phyloP scores from a whole-genome alignment of 140 eudicot genomes.

The Ambrosia hybrid region DNA sequence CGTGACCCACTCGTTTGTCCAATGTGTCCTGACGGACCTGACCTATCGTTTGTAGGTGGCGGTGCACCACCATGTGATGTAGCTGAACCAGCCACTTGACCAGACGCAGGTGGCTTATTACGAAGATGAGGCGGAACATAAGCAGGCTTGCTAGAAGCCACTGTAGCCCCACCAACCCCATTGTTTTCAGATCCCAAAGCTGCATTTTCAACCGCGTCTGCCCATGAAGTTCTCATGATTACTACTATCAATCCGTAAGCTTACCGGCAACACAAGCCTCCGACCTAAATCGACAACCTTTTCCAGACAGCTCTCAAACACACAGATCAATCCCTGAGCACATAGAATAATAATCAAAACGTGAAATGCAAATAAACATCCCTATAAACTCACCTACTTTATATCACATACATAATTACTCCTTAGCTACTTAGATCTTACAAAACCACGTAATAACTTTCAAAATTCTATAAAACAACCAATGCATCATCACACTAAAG shows the following conservation, averaged over 20 bases:
- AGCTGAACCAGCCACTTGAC: slow-evolving; percentile 30
- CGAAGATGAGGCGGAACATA: slow-evolving; percentile 72
- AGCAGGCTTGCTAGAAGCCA: slow-evolving; percentile 37
- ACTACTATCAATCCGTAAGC: no score
- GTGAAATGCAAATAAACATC: neutral
- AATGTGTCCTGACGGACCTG: slow-evolving; percentile 30
- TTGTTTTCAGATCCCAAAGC: slow-evolving; percentile 36
- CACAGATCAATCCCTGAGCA: slow-evolving; percentile 20
- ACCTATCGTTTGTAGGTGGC: slow-evolving; percentile 34
- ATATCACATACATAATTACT: neutral
- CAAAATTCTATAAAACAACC: neutral
- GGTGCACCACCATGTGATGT: slow-evolving; percentile 39
- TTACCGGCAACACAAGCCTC: no score
- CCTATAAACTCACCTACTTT: neutral
- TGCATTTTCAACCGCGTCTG: slow-evolving; percentile 56
- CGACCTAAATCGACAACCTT: neutral
- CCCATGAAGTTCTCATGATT: slow-evolving; percentile 59
- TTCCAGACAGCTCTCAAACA: neutral
- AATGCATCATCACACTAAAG: slow-evolving; percentile 2
- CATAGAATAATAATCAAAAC: slow-evolving; percentile 4
- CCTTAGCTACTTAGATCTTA: slow-evolving; percentile 5
- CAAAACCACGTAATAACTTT: slow-evolving; percentile 8
- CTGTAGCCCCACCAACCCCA: slow-evolving; percentile 27
- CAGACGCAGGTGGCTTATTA: slow-evolving; percentile 35
- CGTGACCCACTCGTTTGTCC: slow-evolving; percentile 37